Percentiles rank a stretch among this genome's conserved stretches.
Evolutionary conservation across 1,139 yeast genomes (phyloP).

Genomic region (Lodderomyces parapsilosis): DNA sequence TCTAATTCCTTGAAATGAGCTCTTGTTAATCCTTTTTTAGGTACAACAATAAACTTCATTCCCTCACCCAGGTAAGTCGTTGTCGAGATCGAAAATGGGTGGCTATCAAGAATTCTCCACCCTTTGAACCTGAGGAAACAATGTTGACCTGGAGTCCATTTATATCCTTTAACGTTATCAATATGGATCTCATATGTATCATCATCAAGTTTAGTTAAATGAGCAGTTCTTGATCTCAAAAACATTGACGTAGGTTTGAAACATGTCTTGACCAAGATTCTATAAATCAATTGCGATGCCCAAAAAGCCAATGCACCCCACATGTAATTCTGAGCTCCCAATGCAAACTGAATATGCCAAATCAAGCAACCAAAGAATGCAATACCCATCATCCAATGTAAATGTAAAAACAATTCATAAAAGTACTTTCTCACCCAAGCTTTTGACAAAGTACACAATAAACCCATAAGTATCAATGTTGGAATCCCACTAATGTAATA

Average conservation of each 20-base stretch:
- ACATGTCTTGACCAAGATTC: constrained; percentile 52
- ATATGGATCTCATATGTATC: constrained; percentile 44
- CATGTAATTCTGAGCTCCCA: constrained; percentile 48
- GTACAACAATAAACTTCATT: constrained; percentile 51
- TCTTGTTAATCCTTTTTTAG: constrained; percentile 52
- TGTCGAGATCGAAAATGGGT: constrained; percentile 61
- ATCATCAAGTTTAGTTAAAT: constrained; percentile 28
- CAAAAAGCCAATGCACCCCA: constrained; percentile 59
- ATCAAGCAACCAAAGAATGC: constrained; percentile 53
- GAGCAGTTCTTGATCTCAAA: constrained; percentile 47
- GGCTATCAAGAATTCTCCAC: constrained; percentile 50
- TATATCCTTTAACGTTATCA: constrained; percentile 33
- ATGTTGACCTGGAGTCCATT: constrained; percentile 65
- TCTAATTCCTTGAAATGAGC: constrained; percentile 28
- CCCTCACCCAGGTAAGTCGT: constrained; percentile 21
- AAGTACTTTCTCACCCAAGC: constrained; percentile 39
- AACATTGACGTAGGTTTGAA: constrained; percentile 44
- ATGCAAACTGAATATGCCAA: constrained; percentile 44
- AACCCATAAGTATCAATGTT: constrained; percentile 46
- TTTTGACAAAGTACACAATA: constrained; percentile 49
- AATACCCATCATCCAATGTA: constrained; percentile 60
- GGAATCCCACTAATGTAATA: constrained; percentile 34
- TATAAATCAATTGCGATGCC: constrained; percentile 51
- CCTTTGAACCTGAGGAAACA: constrained; percentile 51
- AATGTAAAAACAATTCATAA: constrained; percentile 55